Evolutionary conservation across 164 flowering plant species (phyloP).

Genomic region (Kingdonia uniflora): DNA sequence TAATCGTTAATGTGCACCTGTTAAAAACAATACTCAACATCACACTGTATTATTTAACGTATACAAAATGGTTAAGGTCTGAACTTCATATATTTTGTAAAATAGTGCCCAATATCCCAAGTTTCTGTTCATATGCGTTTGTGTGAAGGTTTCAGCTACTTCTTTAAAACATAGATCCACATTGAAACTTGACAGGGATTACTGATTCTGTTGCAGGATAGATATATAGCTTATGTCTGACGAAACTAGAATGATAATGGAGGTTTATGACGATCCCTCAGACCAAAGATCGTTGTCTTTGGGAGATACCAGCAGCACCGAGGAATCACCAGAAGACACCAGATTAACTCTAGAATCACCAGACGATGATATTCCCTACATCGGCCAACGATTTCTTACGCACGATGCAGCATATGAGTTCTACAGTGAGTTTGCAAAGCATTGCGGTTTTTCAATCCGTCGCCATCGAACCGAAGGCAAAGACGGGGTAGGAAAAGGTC

Average conservation of each 20-base stretch:
- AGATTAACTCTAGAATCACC: slow-evolving; percentile 57
- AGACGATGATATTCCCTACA: slow-evolving; percentile 58
- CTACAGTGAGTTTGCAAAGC: slow-evolving; percentile 76
- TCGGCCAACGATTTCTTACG: slow-evolving; percentile 71
- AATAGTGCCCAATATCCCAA: too few relatives aligned
- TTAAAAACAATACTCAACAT: too few relatives aligned
- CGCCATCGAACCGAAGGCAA: slow-evolving; percentile 92
- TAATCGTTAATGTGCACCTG: too few relatives aligned
- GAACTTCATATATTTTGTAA: too few relatives aligned
- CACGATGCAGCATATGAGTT: slow-evolving; percentile 94
- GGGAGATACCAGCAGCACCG: slow-evolving; percentile 79
- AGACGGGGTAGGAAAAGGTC: slow-evolving; percentile 94
- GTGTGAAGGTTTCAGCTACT: too few relatives aligned
- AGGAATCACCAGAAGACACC: slow-evolving; percentile 73
- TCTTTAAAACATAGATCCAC: too few relatives aligned
- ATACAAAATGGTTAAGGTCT: too few relatives aligned
- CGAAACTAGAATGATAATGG: slow-evolving; percentile 46
- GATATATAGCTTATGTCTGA: slow-evolving; percentile 33
- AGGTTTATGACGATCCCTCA: slow-evolving; percentile 63
- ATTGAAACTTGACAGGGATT: too few relatives aligned
- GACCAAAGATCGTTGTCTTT: slow-evolving; percentile 77
- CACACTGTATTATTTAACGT: too few relatives aligned
- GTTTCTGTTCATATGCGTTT: too few relatives aligned
- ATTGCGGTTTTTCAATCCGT: slow-evolving; percentile 86
- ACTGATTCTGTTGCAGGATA: too few relatives aligned